phyloP scores from a whole-genome alignment of 2,329 filamentous ascomycete species.

The Penicillium sp. region DNA sequence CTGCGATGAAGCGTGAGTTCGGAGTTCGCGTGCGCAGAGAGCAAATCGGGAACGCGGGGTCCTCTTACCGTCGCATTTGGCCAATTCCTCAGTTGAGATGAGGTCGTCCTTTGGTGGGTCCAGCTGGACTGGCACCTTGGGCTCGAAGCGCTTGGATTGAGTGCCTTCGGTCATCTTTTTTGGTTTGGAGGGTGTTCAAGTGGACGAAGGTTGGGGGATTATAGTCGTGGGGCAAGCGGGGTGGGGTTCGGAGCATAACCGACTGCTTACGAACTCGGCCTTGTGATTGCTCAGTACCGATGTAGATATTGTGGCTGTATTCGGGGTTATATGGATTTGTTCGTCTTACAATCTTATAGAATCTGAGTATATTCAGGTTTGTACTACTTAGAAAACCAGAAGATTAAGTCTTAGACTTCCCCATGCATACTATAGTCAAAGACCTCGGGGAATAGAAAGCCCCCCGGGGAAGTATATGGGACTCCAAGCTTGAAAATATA shows the following conservation, averaged over 20 bases:
- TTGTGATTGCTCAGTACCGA: slow-evolving; percentile 8
- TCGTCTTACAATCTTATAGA: no score
- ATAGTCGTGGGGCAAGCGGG: slow-evolving; percentile 26
- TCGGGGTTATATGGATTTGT: not conserved
- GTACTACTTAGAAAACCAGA: no score
- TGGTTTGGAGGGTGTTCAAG: not conserved
- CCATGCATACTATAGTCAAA: no score
- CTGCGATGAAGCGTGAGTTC: slow-evolving; percentile 20
- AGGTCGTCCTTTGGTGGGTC: slow-evolving; percentile 83
- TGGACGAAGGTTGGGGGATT: not conserved
- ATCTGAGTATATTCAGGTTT: no score
- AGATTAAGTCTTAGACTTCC: no score
- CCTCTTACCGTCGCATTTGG: slow-evolving; percentile 73
- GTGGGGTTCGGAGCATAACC: slow-evolving; percentile 12
- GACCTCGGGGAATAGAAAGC: no score
- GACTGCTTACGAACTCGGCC: slow-evolving; percentile 16
- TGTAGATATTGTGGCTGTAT: not conserved
- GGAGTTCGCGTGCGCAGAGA: not conserved
- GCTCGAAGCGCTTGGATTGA: slow-evolving; percentile 39
- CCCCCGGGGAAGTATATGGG: no score
- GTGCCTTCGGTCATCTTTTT: slow-evolving; percentile 33
- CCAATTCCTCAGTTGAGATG: slow-evolving; percentile 77
- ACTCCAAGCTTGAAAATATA: no score
- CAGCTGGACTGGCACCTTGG: slow-evolving; percentile 55
- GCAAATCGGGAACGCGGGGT: not conserved